Evolutionary conservation across 805 yeast species (phyloP), one percentile per base, ranked within the genome.

Genomic region (Starmerella floricola): DNA sequence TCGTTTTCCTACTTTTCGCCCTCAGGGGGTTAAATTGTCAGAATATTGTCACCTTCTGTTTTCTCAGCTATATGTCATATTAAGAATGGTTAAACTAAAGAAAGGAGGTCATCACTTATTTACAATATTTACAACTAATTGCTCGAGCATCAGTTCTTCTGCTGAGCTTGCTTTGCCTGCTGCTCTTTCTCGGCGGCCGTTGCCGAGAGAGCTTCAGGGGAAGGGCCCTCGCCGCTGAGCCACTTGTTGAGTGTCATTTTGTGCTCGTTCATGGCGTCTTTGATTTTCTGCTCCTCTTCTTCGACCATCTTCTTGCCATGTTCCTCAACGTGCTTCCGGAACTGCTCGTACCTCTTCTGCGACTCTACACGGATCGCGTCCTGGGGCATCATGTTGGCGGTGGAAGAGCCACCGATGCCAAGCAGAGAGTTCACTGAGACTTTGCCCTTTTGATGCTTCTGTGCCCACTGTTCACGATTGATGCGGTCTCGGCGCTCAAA

Each of bases 341-440:
- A 81, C 53, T 77, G 76, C 55, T 79, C 77, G 62, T 85, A 88
- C 61, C 83, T 85, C 66, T 76, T 74, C 63, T 85, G 94, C 54
- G 95, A 95, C 59, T 83, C 88, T 59, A 85, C 93, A 60, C 96
- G 80, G 52, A 87, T 77, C 42, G 76, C 60, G 63, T 88, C 98
- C 60, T 86, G 72, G 24, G 95, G 95, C 79, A 79, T 75, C 64
- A 77, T 75, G 47, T 78, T 78, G 57, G 72, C 58, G 37, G 38
- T 43, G 27, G 37, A 20, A 58, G 58, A 74, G 31, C 36, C n/a
- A 36, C 64, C 62, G 32, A 78, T 63, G 32, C 94, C 95, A 43
- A 86, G 65, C 46, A 82, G 57, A 36, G 69, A 65, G 38, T 79
- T 73, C 32, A 78, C 66, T 27, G 64, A 67, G 56, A 58, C 61